These are phyloP conservation scores for Xerocomus nothofagi DNA, from an alignment of 1,284 basidiomycete genomes.

Conservation along the genomic window DNA sequence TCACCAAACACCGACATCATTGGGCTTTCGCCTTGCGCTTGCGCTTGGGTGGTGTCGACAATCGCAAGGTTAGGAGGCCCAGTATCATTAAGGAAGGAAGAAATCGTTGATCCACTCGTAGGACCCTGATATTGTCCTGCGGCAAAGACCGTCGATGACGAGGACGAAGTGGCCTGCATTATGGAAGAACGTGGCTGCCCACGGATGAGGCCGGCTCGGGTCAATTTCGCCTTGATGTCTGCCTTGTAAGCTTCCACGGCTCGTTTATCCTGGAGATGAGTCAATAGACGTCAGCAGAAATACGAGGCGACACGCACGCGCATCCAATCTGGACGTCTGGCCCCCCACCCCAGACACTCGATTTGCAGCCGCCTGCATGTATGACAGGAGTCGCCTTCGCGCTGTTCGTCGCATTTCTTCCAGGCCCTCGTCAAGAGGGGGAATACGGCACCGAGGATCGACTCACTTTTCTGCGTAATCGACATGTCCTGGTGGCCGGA, in stretches of 20 bases:
- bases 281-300: constrained; percentile 11
- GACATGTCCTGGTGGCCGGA: constrained; percentile 62
- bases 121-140: constrained; percentile 33
- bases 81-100: constrained; percentile 22
- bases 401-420: constrained; percentile 83
- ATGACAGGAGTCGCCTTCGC: constrained; percentile 72
- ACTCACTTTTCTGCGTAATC: constrained; percentile 71
- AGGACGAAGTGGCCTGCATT: constrained; percentile 37
- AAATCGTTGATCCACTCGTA: constrained; percentile 21
- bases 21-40: constrained; percentile 28
- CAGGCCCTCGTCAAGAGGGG: constrained; percentile 4
- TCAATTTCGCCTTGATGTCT: constrained; percentile 77
- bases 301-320: constrained; percentile 49
- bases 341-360: constrained; percentile 78
- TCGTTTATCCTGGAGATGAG: constrained; percentile 64
- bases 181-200: constrained; percentile 68
- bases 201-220: constrained; percentile 72
- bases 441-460: background rate
- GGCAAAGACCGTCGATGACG: constrained; percentile 34
- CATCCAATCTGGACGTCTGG: constrained; percentile 81
- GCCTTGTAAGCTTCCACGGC: constrained; percentile 79
- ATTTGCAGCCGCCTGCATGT: constrained; percentile 76
- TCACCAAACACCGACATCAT: constrained; percentile 34
- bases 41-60: constrained; percentile 19
- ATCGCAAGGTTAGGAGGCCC: constrained; percentile 25